phyloP scores from a whole-genome alignment of 2,329 filamentous ascomycete genomes.

The Neofusicoccum sp. region DNA sequence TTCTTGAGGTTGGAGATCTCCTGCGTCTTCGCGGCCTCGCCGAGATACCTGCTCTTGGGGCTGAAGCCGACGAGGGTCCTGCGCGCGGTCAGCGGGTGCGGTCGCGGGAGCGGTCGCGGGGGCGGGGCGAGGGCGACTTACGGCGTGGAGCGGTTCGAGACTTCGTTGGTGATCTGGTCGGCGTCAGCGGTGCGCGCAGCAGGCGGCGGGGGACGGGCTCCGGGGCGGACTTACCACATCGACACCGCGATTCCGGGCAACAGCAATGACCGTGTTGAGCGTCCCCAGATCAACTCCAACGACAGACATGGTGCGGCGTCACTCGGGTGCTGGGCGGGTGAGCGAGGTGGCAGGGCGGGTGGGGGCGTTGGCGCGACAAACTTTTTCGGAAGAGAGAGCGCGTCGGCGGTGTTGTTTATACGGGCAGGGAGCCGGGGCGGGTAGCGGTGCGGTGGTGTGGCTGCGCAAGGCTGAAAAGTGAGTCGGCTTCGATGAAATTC shows the following conservation, averaged over 20 bases:
- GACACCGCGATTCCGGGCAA: slow-evolving; percentile 96
- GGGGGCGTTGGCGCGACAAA: not conserved
- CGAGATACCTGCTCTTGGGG: slow-evolving; percentile 88
- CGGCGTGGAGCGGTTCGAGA: slow-evolving; percentile 97
- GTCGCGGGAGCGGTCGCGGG: slow-evolving; percentile 11
- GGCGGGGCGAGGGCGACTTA: slow-evolving; percentile 56
- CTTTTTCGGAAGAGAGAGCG: not conserved
- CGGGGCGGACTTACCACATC: slow-evolving; percentile 76
- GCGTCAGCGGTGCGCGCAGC: slow-evolving; percentile 30
- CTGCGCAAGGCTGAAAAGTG: slow-evolving; percentile 17
- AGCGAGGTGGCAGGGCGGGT: slow-evolving; percentile 1
- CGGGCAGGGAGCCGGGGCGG: slow-evolving; percentile 6
- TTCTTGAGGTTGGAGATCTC: slow-evolving; percentile 99
- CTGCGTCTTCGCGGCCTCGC: slow-evolving; percentile 95
- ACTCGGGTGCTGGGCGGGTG: slow-evolving; percentile 14
- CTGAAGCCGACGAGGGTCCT: slow-evolving; percentile 95
- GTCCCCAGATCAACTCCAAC: slow-evolving; percentile 92
- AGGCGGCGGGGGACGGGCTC: not conserved
- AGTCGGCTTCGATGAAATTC: slow-evolving; percentile 6
- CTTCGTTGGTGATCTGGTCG: slow-evolving; percentile 90
- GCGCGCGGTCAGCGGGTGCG: slow-evolving; percentile 24
- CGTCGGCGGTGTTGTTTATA: slow-evolving; percentile 6
- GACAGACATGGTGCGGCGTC: slow-evolving; percentile 54
- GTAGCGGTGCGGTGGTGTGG: slow-evolving; percentile 11
- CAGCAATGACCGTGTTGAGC: slow-evolving; percentile 94